These are phyloP conservation scores for Gossypium rotundifolium DNA, from an alignment of 345 rosid species.

Conservation along the genomic window DNA sequence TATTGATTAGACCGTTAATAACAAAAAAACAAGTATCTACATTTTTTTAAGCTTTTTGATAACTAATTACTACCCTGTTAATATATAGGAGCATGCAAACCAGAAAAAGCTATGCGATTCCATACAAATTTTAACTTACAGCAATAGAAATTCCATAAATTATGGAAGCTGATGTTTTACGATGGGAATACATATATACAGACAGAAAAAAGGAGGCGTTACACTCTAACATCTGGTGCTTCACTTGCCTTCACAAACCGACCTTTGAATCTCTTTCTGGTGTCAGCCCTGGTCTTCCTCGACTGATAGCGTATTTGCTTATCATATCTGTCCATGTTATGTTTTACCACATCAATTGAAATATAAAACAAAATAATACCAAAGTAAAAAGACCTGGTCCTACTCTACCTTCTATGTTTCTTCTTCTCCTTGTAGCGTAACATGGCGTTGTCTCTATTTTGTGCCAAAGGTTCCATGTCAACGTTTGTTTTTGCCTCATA, in stretches of 20 bases:
- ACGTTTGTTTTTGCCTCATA: constrained; percentile 29
- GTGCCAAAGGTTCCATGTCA: constrained; percentile 54
- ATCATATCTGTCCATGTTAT: constrained; percentile 47
- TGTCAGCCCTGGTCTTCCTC: constrained; percentile 90
- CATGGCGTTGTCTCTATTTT: constrained; percentile 84
- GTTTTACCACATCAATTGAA: background rate
- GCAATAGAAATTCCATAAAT: background rate
- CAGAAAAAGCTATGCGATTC: background rate
- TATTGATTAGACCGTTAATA: too few species aligned
- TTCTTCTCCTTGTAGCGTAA: constrained; percentile 92
- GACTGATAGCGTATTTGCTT: constrained; percentile 92
- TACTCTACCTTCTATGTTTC: constrained; percentile 60
- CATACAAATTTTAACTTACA: background rate
- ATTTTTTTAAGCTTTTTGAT: too few species aligned
- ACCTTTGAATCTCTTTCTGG: constrained; percentile 85
- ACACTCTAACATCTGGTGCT: constrained; percentile 21
- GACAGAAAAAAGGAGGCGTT: background rate
- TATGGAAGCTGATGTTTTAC: background rate
- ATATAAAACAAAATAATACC: background rate
- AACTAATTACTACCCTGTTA: background rate
- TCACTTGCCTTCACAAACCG: constrained; percentile 80
- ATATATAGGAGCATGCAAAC: background rate
- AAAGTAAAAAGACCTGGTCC: background rate
- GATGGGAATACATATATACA: background rate
- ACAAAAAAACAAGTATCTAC: too few species aligned